These are phyloP conservation scores for Pseudohalonectria lignicola DNA, from an alignment of 2,329 filamentous ascomycete genomes.

Conservation along the genomic window DNA sequence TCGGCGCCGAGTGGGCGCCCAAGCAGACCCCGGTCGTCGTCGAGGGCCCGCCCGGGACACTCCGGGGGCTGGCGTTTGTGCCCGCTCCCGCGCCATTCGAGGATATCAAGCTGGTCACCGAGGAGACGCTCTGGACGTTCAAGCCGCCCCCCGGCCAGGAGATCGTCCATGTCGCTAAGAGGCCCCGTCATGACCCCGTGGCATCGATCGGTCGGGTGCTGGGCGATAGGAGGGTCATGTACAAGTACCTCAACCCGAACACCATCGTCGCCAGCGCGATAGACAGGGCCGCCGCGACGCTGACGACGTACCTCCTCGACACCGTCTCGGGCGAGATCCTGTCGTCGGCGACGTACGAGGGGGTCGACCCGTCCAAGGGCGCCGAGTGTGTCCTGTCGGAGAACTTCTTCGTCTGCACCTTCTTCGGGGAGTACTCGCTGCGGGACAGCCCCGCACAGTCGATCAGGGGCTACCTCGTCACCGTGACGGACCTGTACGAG, in stretches of 20 bases:
- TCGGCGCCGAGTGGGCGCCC: conserved; percentile 34
- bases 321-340: conserved; percentile 76
- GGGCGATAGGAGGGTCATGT: conserved; percentile 82
- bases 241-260: conserved; percentile 94
- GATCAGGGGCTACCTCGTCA: conserved; percentile 76
- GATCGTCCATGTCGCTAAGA: conserved; percentile 56
- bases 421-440: conserved; percentile 52
- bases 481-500: conserved; percentile 84
- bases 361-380: conserved; percentile 62
- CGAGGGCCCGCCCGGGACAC: conserved; percentile 15
- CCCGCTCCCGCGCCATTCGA: too few relatives aligned
- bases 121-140: conserved; percentile 54
- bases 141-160: conserved; percentile 52
- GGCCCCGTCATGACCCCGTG: conserved; percentile 70
- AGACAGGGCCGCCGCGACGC: conserved; percentile 43
- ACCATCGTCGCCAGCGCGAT: conserved; percentile 64
- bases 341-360: conserved; percentile 56
- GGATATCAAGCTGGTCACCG: conserved; percentile 33
- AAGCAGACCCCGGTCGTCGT: conserved; percentile 44
- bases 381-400: conserved; percentile 75
- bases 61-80: conserved; percentile 47
- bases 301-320: conserved; percentile 73
- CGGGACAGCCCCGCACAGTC: conserved; percentile 39
- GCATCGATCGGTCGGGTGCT: conserved; percentile 93
- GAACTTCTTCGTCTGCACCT: conserved; percentile 91